phyloP scores from a whole-genome alignment of 768 basidiomycete genomes.

The Xerocomus spinulosus region DNA sequence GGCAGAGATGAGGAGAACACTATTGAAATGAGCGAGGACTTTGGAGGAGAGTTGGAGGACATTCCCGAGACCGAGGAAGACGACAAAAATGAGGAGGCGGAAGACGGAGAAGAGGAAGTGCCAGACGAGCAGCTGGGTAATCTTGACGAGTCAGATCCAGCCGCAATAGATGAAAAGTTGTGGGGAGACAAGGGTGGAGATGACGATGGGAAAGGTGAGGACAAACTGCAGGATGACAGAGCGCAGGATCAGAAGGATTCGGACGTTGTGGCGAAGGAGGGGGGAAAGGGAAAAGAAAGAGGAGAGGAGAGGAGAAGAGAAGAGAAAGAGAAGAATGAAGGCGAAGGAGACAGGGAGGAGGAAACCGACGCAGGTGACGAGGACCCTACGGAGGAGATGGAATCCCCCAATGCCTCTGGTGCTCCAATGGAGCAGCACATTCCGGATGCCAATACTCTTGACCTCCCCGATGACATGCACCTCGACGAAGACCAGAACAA shows the following conservation, averaged over 20 bases:
- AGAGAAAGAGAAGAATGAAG: constrained; percentile 23
- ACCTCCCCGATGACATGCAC: constrained; percentile 86
- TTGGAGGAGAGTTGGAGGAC: constrained; percentile 84
- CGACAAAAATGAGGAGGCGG: constrained; percentile 44
- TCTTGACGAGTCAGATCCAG: constrained; percentile 77
- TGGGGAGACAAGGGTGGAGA: constrained; percentile 84
- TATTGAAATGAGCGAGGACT: constrained; percentile 88
- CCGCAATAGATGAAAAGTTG: constrained; percentile 90
- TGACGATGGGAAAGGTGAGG: constrained; percentile 42
- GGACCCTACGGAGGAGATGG: constrained; percentile 42
- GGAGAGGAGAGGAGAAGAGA: constrained; percentile 33
- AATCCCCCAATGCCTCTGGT: constrained; percentile 48
- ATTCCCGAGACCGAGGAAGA: constrained; percentile 52
- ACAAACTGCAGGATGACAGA: constrained; percentile 58
- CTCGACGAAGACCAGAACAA: constrained; percentile 39
- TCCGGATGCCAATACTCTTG: constrained; percentile 76
- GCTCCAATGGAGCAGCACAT: constrained; percentile 72
- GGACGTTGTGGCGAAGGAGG: constrained; percentile 80
- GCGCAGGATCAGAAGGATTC: constrained; percentile 48
- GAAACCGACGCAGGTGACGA: constrained; percentile 10
- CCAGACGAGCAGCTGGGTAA: constrained; percentile 83
- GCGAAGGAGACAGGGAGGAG: constrained; percentile 28
- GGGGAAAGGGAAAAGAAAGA: constrained; percentile 34
- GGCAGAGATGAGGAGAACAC: constrained; percentile 63
- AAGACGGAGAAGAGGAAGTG: constrained; percentile 47